Evolutionary conservation across 371 early-diverging fungal genomes (phyloP), one percentile per base, ranked within the genome.

Genomic region (Quaeritorhiza haematococci): DNA sequence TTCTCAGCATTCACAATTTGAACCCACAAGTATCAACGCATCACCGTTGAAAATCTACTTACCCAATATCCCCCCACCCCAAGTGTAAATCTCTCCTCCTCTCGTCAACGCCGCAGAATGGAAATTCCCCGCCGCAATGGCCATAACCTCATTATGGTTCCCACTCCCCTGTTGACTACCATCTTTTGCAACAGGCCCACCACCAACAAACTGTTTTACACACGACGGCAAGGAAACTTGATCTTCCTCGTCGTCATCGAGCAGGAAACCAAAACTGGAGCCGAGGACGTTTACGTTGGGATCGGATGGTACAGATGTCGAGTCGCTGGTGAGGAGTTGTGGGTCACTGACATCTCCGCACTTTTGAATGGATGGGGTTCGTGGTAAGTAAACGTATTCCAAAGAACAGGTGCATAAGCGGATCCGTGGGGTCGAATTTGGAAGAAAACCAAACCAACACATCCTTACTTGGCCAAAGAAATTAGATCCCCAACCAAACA

Each of bases 401-500:
- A n/a, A n/a, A n/a, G n/a, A n/a, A n/a, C n/a, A n/a, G n/a, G n/a
- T n/a, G n/a, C n/a, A n/a, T n/a, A n/a, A n/a, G n/a, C n/a, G n/a
- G n/a, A n/a, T n/a, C n/a, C n/a, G n/a, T n/a, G n/a, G n/a, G n/a
- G n/a, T n/a, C n/a, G n/a, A n/a, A n/a, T n/a, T n/a, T n/a, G n/a
- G n/a, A n/a, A n/a, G n/a, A n/a, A n/a, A n/a, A n/a, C n/a, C n/a
- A n/a, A n/a, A n/a, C n/a, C n/a, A n/a, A n/a, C n/a, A n/a, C n/a
- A n/a, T 47, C 3, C 69, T 63, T 19, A 58, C 62, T 56, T 70
- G 67, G 1, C 71, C 67, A 41, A 56, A 70, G 48, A 62, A 70
- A 47, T 70, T 70, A 21, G 64, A 64, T 13, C 71, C 71, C 66
- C 71, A 70, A 3, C 51, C 49, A 45, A 53, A 62, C 10, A 64